Evolutionary conservation across 768 basidiomycete species (phyloP), one percentile per base, ranked within the genome.

Genomic region (Xerocomellus dryophilus): DNA sequence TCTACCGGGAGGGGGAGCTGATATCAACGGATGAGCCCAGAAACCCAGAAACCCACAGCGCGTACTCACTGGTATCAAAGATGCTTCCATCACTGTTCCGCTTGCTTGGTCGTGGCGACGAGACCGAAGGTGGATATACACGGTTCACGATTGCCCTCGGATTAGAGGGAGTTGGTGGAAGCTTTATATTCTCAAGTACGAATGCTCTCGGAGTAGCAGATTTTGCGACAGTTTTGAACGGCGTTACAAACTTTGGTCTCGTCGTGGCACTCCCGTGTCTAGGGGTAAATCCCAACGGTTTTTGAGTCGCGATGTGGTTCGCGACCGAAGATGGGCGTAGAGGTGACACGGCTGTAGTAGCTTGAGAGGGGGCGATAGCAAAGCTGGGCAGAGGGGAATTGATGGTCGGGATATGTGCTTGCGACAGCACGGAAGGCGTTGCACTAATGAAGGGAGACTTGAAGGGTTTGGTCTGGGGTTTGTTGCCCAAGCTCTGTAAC

Each of bases 171-270:
- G 53, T 49, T 31, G 41, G 18, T 21, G 55, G 21, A 38, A 23
- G 40, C 18, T 47, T 40, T 17, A 21, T 29, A 12, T 44, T 35
- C 47, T 56, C 61, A 15, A 35, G 21, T 35, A 21, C n/a, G 31
- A 43, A 43, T 36, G 50, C 17, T 14, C 21, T 44, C 17, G 47
- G 32, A 23, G 78, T 74, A 35, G 73, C 73, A 43, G 79, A 78
- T 56, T 71, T 72, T 72, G 79, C 73, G 25, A 78, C 79, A 6
- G 67, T 49, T 61, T 86, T 88, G 65, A 88, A 87, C 0, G 85
- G 85, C 2, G 84, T 86, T 7, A 78, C 68, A 55, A 86, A 86
- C n/a, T 73, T 74, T 31, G 61, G 56, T 56, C 54, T 65, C 10
- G 73, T 69, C 32, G 75, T 69, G 7, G 68, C 67, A 29, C 56